phyloP scores from a whole-genome alignment of 768 basidiomycete species.

The Rhizopogon vulgaris region DNA sequence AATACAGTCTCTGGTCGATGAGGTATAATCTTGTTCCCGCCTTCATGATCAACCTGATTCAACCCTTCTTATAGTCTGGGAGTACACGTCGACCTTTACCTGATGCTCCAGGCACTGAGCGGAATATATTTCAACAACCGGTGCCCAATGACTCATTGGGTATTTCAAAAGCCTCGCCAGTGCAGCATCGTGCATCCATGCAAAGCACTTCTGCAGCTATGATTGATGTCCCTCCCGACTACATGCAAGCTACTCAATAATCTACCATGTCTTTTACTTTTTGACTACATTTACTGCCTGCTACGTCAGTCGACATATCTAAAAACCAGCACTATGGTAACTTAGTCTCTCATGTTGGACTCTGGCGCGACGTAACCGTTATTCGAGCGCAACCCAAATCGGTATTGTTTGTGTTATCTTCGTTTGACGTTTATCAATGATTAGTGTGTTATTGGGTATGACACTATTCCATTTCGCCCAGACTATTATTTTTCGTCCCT shows the following conservation, averaged over 20 bases:
- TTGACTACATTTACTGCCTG: not conserved
- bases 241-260: slow-evolving; percentile 11
- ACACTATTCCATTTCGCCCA: too few species aligned
- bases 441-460: too few species aligned
- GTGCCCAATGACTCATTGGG: slow-evolving; percentile 1
- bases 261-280: not conserved
- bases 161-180: not conserved
- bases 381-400: too few species aligned
- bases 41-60: not conserved
- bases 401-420: too few species aligned
- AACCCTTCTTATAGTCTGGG: slow-evolving; percentile 3
- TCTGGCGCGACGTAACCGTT: too few species aligned
- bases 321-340: too few species aligned
- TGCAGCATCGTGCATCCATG: slow-evolving; percentile 1
- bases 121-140: not conserved
- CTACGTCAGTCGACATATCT: too few species aligned
- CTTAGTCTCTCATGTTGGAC: too few species aligned
- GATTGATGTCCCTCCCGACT: slow-evolving; percentile 19
- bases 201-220: slow-evolving; percentile 9
- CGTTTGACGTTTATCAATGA: too few species aligned
- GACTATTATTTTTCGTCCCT: too few species aligned
- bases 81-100: slow-evolving; percentile 17
- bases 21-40: slow-evolving; percentile 6
- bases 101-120: slow-evolving; percentile 12
- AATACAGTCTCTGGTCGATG: slow-evolving; percentile 7